A percentile compares a stretch with the other conserved stretches of the same genome.
Evolutionary conservation across 495 filamentous ascomycete genomes (phyloP).

Genomic region (Aspergillus carlsbadensis): DNA sequence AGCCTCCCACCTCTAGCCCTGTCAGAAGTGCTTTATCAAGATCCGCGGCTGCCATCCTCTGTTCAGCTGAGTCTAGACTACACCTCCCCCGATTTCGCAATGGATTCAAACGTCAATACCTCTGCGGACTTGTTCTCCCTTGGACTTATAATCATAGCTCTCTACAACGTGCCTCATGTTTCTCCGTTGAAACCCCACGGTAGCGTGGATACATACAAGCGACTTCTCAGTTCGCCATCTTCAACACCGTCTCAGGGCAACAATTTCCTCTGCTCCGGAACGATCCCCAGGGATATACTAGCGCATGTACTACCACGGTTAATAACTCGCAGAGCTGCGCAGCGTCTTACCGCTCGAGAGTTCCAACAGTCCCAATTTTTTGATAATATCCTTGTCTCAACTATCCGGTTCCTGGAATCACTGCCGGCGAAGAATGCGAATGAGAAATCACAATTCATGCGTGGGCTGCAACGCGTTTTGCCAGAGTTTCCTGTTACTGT

Average conservation of each 20-base stretch:
- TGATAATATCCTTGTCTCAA: constrained; percentile 92
- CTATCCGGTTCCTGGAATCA: constrained; percentile 88
- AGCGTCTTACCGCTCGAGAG: constrained; percentile 82
- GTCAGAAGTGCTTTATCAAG: constrained; percentile 78
- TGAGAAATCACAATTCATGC: constrained; percentile 89
- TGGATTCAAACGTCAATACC: constrained; percentile 79
- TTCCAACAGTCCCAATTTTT: constrained; percentile 95
- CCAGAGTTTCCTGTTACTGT: constrained; percentile 89
- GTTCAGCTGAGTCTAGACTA: constrained; percentile 93
- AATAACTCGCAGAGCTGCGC: constrained; percentile 80
- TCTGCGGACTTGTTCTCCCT: constrained; percentile 90
- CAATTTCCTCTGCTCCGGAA: constrained; percentile 75
- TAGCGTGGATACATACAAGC: constrained; percentile 77
- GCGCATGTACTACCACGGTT: constrained; percentile 74
- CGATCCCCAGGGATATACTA: constrained; percentile 76
- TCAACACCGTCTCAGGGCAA: constrained; percentile 75
- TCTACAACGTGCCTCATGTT: constrained; percentile 89
- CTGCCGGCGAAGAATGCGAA: constrained; percentile 87
- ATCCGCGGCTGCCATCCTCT: constrained; percentile 75
- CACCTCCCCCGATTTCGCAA: constrained; percentile 86
- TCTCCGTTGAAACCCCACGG: constrained; percentile 81
- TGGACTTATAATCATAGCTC: constrained; percentile 79
- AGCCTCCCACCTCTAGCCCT: constrained; percentile 74
- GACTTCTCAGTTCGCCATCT: constrained; percentile 71
- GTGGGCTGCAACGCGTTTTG: constrained; percentile 80